phyloP scores from a whole-genome alignment of 2,329 filamentous ascomycete species.

The Pezicula neosporulosa region DNA sequence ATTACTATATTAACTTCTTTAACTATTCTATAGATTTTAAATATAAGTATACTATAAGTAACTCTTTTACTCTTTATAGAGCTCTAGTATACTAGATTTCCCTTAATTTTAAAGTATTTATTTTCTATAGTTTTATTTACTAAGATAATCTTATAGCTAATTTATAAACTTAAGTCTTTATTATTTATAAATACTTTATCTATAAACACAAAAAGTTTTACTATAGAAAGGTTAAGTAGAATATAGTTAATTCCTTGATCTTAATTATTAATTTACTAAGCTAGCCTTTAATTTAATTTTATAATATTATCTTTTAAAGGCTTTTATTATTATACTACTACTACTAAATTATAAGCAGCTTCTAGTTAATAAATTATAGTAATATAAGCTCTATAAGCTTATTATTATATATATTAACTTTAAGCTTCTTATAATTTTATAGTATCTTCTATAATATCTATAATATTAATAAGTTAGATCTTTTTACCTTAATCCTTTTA shows the following conservation, averaged over 20 bases:
- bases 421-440: too few relatives aligned
- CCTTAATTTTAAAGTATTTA: constrained; percentile 5
- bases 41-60: constrained; percentile 9
- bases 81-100: constrained; percentile 14
- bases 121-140: constrained; percentile 4
- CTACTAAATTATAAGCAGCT: too few relatives aligned
- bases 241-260: constrained; percentile 2
- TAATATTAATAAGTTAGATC: too few relatives aligned
- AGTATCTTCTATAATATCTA: too few relatives aligned
- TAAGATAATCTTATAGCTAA: constrained; percentile 15
- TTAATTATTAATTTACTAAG: too few relatives aligned
- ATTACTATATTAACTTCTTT: constrained; percentile 9
- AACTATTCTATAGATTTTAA: constrained; percentile 13
- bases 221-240: not conserved
- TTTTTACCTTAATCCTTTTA: too few relatives aligned
- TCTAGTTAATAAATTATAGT: too few relatives aligned
- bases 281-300: too few relatives aligned
- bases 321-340: too few relatives aligned
- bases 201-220: constrained; percentile 12
- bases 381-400: too few relatives aligned
- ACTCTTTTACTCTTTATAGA: constrained; percentile 11
- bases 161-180: constrained; percentile 13
- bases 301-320: too few relatives aligned
- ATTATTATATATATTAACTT: too few relatives aligned
- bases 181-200: constrained; percentile 16